These are phyloP conservation scores for Clonostachys solani DNA, from an alignment of 2,329 filamentous ascomycete genomes.

Conservation along the genomic window DNA sequence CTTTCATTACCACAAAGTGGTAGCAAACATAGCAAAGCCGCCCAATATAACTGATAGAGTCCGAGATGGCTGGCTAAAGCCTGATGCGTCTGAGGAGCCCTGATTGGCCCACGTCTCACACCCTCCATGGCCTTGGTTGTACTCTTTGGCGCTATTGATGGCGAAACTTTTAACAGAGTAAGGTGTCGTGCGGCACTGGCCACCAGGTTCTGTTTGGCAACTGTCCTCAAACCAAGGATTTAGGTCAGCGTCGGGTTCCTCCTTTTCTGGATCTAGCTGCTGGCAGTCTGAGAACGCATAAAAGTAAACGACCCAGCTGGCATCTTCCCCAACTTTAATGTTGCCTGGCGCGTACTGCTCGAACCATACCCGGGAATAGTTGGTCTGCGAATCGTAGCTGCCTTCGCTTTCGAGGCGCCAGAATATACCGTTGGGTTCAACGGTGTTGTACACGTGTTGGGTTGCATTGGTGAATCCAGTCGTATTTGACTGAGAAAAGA, in stretches of 20 bases:
- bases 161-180: not conserved
- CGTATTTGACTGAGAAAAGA: not conserved
- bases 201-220: constrained; percentile 5
- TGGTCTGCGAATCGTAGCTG: not conserved
- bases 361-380: not conserved
- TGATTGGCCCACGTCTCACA: not conserved
- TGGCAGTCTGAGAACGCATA: not conserved
- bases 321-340: not conserved
- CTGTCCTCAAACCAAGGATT: constrained; percentile 7
- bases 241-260: not conserved
- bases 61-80: too few species aligned
- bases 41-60: too few species aligned
- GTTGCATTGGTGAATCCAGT: not conserved
- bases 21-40: too few species aligned
- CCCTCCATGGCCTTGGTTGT: not conserved
- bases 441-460: not conserved
- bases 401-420: not conserved
- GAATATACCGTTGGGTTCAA: not conserved
- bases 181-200: constrained; percentile 2
- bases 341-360: not conserved
- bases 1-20: too few species aligned
- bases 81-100: too few species aligned
- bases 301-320: not conserved
- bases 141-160: not conserved
- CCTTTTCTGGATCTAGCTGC: not conserved